phyloP scores from a whole-genome alignment of 1,139 yeast genomes.

The Entelexis paramagnoliae region DNA sequence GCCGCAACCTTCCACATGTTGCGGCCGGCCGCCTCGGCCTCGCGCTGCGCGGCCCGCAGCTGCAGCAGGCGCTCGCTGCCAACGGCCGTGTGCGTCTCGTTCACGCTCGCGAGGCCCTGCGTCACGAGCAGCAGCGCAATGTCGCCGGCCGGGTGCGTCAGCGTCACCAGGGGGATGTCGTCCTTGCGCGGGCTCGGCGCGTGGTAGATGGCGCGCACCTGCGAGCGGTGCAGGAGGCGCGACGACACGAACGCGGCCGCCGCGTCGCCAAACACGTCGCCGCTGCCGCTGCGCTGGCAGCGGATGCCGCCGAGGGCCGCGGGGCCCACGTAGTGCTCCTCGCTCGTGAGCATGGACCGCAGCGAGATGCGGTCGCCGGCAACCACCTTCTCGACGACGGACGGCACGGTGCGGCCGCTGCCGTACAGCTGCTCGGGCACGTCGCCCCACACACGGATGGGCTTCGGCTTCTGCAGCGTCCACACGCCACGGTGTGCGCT shows the following conservation, averaged over 20 bases:
- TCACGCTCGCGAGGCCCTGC: constrained; percentile 65
- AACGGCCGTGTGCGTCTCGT: constrained; percentile 44
- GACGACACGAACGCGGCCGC: constrained; percentile 51
- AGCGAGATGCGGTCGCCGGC: constrained; percentile 66
- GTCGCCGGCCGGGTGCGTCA: constrained; percentile 58
- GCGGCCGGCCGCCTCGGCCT: constrained; percentile 52
- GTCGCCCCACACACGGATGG: constrained; percentile 11
- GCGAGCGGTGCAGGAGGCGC: constrained; percentile 54
- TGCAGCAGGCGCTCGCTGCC: constrained; percentile 56
- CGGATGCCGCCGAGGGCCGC: constrained; percentile 64
- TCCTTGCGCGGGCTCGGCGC: constrained; percentile 45
- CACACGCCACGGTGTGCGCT: constrained; percentile 46
- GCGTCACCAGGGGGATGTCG: constrained; percentile 47
- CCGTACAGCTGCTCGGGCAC: constrained; percentile 37
- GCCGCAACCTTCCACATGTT: constrained; percentile 32
- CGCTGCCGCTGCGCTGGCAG: constrained; percentile 44
- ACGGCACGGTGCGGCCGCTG: constrained; percentile 37
- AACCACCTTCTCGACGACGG: constrained; percentile 64
- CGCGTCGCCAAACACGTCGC: constrained; percentile 50
- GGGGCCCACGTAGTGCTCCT: constrained; percentile 41
- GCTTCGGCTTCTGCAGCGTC: constrained; percentile 28
- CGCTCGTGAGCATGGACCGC: constrained; percentile 41
- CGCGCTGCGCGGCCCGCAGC: constrained; percentile 55
- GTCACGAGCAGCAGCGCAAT: constrained; percentile 58
- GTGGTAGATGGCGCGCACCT: constrained; percentile 46